A percentile compares a stretch with the other conserved stretches of the same genome.
These are phyloP conservation scores for Jatropha multifida DNA, from an alignment of 441 rosid species.

Conservation along the genomic window DNA sequence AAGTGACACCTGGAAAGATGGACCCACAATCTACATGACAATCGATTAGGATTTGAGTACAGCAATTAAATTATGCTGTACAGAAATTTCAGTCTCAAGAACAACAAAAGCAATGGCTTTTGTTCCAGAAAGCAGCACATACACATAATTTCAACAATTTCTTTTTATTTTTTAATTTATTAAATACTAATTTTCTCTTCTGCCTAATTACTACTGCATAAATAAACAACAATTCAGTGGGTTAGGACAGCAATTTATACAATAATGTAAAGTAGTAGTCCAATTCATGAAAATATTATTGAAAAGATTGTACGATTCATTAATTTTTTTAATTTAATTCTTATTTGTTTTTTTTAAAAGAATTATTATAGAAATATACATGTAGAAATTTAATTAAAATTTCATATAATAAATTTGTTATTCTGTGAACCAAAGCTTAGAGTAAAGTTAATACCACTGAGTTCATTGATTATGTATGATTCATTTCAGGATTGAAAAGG, in stretches of 20 bases:
- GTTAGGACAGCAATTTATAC: neutral
- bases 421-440: too few species aligned
- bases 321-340: too few species aligned
- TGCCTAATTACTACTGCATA: neutral
- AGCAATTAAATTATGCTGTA: neutral
- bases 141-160: neutral
- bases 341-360: too few species aligned
- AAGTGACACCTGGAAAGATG: neutral
- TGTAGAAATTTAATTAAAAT: too few species aligned
- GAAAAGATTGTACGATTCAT: neutral
- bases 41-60: neutral
- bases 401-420: too few species aligned
- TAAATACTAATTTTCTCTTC: neutral
- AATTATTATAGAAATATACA: too few species aligned
- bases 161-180: neutral
- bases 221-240: neutral
- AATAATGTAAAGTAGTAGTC: neutral
- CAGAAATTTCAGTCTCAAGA: neutral
- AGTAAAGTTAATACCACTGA: too few species aligned
- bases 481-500: neutral
- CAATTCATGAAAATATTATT: too few species aligned
- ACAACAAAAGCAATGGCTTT: neutral
- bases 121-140: neutral
- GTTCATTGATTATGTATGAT: neutral
- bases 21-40: constrained; percentile 4